Percentiles rank a stretch among this genome's conserved stretches.
Conservation (phyloP, 768 basidiomycete species). For the Boletales sp. region DNA sequence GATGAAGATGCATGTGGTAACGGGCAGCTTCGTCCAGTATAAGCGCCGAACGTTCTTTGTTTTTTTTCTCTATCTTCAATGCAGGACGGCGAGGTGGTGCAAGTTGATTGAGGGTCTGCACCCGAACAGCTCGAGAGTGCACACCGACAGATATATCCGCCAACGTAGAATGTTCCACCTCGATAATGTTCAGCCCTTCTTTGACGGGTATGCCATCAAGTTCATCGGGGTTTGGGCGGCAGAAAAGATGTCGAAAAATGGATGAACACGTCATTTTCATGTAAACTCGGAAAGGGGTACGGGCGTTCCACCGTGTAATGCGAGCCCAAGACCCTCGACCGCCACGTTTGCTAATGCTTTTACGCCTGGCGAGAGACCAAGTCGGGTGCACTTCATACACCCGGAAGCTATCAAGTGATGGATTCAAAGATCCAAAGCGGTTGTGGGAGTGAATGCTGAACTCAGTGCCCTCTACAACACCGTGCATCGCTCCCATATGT, state of each 20-base stretch:
- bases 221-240: slow-evolving; percentile 28
- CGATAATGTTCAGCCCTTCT: slow-evolving; percentile 43
- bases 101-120: slow-evolving; percentile 46
- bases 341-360: slow-evolving; percentile 31
- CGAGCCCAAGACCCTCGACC: slow-evolving; percentile 51
- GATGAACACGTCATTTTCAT: slow-evolving; percentile 46
- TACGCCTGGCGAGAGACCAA: slow-evolving; percentile 51
- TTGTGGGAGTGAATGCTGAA: slow-evolving; percentile 63
- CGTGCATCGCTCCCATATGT: slow-evolving; percentile 58
- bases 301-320: slow-evolving; percentile 53
- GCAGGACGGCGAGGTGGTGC: slow-evolving; percentile 34
- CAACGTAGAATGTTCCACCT: slow-evolving; percentile 39
- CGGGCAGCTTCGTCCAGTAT: slow-evolving; percentile 55
- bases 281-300: slow-evolving; percentile 51
- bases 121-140: slow-evolving; percentile 35
- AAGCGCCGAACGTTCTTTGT: slow-evolving; percentile 33
- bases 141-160: slow-evolving; percentile 53
- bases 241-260: slow-evolving; percentile 45
- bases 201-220: slow-evolving; percentile 32
- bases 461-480: slow-evolving; percentile 60
- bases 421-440: slow-evolving; percentile 54
- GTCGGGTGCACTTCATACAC: slow-evolving; percentile 55
- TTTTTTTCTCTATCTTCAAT: slow-evolving; percentile 36
- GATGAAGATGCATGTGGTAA: slow-evolving; percentile 56
- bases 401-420: slow-evolving; percentile 45